Percentiles rank a stretch among this genome's conserved stretches.
Conservation (phyloP, 169 alveolate genomes). For the Amoebophrya sp. region DNA sequence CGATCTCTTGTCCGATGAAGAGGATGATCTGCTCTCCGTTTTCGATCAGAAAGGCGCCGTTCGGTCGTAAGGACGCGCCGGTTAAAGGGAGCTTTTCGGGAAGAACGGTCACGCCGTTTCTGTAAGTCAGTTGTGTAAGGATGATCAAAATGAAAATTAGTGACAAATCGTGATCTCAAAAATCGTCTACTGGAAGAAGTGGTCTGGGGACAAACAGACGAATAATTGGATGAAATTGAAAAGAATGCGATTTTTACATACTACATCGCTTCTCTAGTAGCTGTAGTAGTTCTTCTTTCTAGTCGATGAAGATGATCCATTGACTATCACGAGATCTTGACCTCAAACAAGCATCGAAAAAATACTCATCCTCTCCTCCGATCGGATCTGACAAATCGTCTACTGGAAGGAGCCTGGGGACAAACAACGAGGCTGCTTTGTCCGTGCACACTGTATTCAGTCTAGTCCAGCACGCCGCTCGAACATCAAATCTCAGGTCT, state of each 20-base stretch:
- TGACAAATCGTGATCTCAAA: neutral
- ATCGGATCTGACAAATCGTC: neutral
- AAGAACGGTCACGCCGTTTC: neutral
- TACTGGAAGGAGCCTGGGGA: neutral
- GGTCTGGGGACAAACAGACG: neutral
- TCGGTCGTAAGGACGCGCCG: neutral
- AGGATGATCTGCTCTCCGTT: neutral
- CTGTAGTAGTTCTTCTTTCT: too few species aligned
- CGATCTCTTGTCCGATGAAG: neutral
- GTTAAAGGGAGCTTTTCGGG: neutral
- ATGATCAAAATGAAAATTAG: neutral
- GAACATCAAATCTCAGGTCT: neutral
- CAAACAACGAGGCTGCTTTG: neutral
- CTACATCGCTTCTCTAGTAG: too few species aligned
- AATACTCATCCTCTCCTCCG: neutral
- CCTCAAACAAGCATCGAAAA: neutral
- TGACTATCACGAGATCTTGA: too few species aligned
- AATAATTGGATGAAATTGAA: too few species aligned
- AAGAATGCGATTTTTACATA: too few species aligned
- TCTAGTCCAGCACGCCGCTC: neutral
- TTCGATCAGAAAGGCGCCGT: neutral
- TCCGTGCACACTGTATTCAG: neutral
- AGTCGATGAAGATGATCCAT: too few species aligned
- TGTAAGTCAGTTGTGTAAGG: neutral
- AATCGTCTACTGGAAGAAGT: neutral